Conservation (phyloP, 192 early-diverging fungal species). For the Allomyces arbusculus region DNA sequence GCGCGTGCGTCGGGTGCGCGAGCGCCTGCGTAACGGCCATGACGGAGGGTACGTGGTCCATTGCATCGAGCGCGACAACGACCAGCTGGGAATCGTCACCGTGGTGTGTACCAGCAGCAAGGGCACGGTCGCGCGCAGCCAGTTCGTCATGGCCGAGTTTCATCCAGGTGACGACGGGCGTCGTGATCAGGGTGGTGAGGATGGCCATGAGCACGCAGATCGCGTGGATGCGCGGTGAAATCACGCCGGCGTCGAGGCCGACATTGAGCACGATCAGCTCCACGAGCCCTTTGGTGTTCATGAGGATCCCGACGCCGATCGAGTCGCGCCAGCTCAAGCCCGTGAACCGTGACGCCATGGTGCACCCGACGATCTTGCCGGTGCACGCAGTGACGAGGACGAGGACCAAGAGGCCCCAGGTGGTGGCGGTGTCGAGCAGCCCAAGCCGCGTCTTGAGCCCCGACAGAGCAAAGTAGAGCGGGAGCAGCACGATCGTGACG, state of each 20-base stretch:
- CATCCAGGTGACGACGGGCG: slow-evolving; percentile 47
- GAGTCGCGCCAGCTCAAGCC: slow-evolving; percentile 69
- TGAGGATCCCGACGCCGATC: slow-evolving; percentile 62
- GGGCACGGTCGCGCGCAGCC: slow-evolving; percentile 4
- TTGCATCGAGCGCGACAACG: slow-evolving; percentile 36
- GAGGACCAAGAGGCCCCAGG: slow-evolving; percentile 61
- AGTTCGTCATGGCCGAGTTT: slow-evolving; percentile 52
- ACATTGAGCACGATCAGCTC: slow-evolving; percentile 93
- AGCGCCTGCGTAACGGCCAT: slow-evolving; percentile 46
- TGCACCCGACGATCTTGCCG: slow-evolving; percentile 75
- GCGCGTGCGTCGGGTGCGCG: slow-evolving; percentile 26
- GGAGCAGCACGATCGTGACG: slow-evolving; percentile 64
- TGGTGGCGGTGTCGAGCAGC: slow-evolving; percentile 38
- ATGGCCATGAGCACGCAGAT: slow-evolving; percentile 67
- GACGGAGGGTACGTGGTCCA: slow-evolving; percentile 43
- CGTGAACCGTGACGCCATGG: slow-evolving; percentile 36
- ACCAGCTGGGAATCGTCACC: slow-evolving; percentile 9
- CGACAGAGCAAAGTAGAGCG: slow-evolving; percentile 82
- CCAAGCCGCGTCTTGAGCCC: slow-evolving; percentile 76
- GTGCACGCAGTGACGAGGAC: slow-evolving; percentile 53
- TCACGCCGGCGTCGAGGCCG: slow-evolving; percentile 44
- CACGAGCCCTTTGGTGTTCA: slow-evolving; percentile 92
- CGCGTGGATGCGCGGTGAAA: slow-evolving; percentile 23
- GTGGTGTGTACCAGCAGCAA: slow-evolving; percentile 8
- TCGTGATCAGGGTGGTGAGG: slow-evolving; percentile 73